These are phyloP conservation scores for Fusarium subtropicale DNA, from an alignment of 2,329 filamentous ascomycete genomes.

Conservation along the genomic window DNA sequence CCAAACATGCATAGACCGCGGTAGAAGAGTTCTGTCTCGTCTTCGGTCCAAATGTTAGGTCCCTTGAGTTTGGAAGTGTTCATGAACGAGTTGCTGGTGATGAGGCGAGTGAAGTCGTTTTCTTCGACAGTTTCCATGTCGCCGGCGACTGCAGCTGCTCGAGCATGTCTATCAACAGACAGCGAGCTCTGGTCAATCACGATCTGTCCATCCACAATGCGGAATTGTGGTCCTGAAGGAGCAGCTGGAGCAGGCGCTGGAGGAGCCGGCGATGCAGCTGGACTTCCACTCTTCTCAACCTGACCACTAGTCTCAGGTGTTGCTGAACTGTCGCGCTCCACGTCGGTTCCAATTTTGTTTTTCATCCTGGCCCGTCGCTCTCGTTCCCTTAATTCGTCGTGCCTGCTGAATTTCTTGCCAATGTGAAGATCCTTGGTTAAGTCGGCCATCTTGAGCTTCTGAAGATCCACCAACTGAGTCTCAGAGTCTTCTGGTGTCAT, in stretches of 20 bases:
- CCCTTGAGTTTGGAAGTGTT: constrained; percentile 70
- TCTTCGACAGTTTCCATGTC: constrained; percentile 76
- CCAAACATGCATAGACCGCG: constrained; percentile 80
- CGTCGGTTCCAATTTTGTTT: constrained; percentile 47
- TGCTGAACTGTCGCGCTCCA: constrained; percentile 38
- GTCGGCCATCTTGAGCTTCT: constrained; percentile 77
- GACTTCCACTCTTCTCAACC: constrained; percentile 39
- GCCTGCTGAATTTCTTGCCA: constrained; percentile 80
- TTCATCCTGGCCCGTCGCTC: constrained; percentile 61
- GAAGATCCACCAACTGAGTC: constrained; percentile 70
- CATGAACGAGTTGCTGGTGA: constrained; percentile 76
- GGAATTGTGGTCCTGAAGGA: constrained; percentile 64
- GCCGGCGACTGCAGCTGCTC: constrained; percentile 62
- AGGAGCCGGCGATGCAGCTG: constrained; percentile 43
- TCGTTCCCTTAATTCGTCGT: constrained; percentile 77
- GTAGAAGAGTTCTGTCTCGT: constrained; percentile 81
- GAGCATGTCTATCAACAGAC: constrained; percentile 75
- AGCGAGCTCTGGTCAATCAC: constrained; percentile 76
- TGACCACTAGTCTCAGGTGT: constrained; percentile 37
- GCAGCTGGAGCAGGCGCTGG: constrained; percentile 46
- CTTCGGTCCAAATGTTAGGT: constrained; percentile 75
- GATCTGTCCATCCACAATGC: constrained; percentile 78
- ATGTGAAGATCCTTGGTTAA: constrained; percentile 76
- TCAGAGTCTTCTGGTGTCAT: constrained; percentile 74
- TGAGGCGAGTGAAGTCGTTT: constrained; percentile 79